Base-by-base conservation (phyloP, 2,329 filamentous ascomycete species). In the Phialophora chinensis region DNA sequence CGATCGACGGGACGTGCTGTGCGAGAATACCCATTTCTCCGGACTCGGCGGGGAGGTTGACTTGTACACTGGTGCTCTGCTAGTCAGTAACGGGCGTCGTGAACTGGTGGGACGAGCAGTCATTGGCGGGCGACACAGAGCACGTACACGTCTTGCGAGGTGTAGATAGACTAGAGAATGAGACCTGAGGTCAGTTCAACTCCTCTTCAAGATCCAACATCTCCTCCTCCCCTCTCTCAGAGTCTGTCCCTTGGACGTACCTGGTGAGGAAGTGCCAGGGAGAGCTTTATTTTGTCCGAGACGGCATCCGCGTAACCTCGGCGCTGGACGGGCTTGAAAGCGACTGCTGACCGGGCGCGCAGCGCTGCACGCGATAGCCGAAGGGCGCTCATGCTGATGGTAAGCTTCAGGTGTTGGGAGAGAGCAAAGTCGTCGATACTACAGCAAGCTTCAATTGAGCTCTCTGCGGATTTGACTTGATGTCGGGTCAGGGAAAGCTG, bases 1-100 rank as follows among this genome's bases (percentile, higher is more conserved):
- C 95, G 79, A 99, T 98, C 70, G 93, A 93, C 72, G 95, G 93
- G 77, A 99, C 95, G 88, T 99, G 95, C 87, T 95, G 96, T 80
- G 95, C 95, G 79, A 99, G 91, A 76, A 99, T 90, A 91, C 95
- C 95, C 95, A 99, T 99, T 77, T 98, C 95, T 80, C 95, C 95
- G 71, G 93, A 96, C 82, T 97, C 95, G 78, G 95, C 95, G 80
- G 95, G 91, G 78, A 99, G 90, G 88, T 99, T 99, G 86, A 99
- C 95, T 86, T 99, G 95, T 78, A 98, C 89, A 78, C 83, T 85
- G 73, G 63, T 69, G 56, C 17, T 8, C 38, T 44, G 38, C 38
- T 17, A 8, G 38, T 44, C 38, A 44, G 38, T 44, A 44, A n/a
- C 5, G 38, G 38, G 38, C 68, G 66, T 59, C 59, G n/a, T 42